phyloP scores from a whole-genome alignment of 2,329 filamentous ascomycete genomes.

The Alternaria tenuissima region DNA sequence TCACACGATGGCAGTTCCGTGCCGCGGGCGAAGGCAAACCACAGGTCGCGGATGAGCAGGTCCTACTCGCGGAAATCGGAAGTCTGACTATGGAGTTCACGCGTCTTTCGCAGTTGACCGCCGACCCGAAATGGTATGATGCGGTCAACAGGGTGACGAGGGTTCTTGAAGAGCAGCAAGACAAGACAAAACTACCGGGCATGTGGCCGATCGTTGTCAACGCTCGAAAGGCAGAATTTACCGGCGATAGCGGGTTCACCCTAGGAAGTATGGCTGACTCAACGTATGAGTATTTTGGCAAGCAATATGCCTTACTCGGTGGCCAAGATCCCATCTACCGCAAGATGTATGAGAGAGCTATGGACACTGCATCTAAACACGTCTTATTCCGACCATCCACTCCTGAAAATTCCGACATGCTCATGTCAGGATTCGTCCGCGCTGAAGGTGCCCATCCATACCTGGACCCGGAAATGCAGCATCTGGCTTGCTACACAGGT shows the following conservation, averaged over 20 bases:
- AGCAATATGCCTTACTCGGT: slow-evolving; percentile 52
- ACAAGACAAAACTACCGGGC: slow-evolving; percentile 54
- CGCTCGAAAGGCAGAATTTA: slow-evolving; percentile 52
- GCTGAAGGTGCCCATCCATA: slow-evolving; percentile 39
- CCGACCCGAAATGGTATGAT: slow-evolving; percentile 57
- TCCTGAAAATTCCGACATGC: slow-evolving; percentile 56
- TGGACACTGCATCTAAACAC: slow-evolving; percentile 54
- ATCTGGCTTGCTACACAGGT: slow-evolving; percentile 67
- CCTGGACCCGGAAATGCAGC: slow-evolving; percentile 62
- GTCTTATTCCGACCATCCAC: slow-evolving; percentile 61
- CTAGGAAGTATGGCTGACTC: slow-evolving; percentile 51
- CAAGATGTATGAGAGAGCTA: slow-evolving; percentile 64
- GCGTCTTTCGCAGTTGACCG: slow-evolving; percentile 55
- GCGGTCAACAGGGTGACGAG: slow-evolving; percentile 55
- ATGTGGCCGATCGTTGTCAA: slow-evolving; percentile 60
- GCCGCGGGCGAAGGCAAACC: slow-evolving; percentile 48
- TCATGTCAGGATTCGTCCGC: slow-evolving; percentile 56
- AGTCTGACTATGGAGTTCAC: slow-evolving; percentile 60
- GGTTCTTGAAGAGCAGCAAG: slow-evolving; percentile 53
- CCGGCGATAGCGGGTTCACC: slow-evolving; percentile 48
- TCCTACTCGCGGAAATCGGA: slow-evolving; percentile 58
- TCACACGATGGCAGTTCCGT: slow-evolving; percentile 56
- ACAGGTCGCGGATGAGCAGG: slow-evolving; percentile 52
- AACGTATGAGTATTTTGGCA: slow-evolving; percentile 51
- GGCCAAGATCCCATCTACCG: slow-evolving; percentile 57